A percentile compares a stretch with the other conserved stretches of the same genome.
Conservation (phyloP, 768 basidiomycete genomes). For the Lactarius akahatsu region DNA sequence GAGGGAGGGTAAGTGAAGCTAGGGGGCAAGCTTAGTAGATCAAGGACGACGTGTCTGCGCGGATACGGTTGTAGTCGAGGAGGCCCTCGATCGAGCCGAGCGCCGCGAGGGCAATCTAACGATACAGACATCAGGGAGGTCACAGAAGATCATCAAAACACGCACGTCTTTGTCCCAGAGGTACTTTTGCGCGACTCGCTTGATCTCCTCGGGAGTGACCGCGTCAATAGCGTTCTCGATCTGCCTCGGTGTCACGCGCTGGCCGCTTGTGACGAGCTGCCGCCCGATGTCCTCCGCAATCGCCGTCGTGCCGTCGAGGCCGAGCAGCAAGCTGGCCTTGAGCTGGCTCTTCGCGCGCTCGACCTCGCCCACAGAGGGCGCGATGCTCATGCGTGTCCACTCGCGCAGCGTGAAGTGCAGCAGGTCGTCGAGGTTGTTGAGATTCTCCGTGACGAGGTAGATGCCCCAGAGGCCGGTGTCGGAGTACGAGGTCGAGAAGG, state of each 20-base stretch:
- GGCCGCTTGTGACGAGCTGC: conserved; percentile 93
- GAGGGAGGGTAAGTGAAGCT: background rate
- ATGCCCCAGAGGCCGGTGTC: conserved; percentile 99
- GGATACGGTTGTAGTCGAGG: conserved; percentile 90
- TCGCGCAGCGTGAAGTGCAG: conserved; percentile 92
- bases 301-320: conserved; percentile 93
- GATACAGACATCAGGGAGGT: background rate
- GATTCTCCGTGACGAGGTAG: conserved; percentile 94
- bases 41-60: conserved; percentile 79
- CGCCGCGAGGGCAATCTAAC: conserved; percentile 80
- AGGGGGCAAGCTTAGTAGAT: conserved; percentile 48
- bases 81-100: conserved; percentile 89
- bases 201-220: conserved; percentile 85
- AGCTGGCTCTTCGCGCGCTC: conserved; percentile 98
- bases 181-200: conserved; percentile 93
- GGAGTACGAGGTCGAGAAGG: conserved; percentile 97
- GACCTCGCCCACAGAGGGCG: conserved; percentile 64
- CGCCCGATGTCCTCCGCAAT: conserved; percentile 98
- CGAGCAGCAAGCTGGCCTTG: conserved; percentile 88
- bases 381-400: conserved; percentile 93
- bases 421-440: conserved; percentile 90
- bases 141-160: conserved; percentile 20
- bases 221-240: conserved; percentile 92
- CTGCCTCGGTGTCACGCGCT: conserved; percentile 86
- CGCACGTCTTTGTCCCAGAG: conserved; percentile 94